Conservation (phyloP, 257 asterid genomes). For the Solanum medicagineum region DNA sequence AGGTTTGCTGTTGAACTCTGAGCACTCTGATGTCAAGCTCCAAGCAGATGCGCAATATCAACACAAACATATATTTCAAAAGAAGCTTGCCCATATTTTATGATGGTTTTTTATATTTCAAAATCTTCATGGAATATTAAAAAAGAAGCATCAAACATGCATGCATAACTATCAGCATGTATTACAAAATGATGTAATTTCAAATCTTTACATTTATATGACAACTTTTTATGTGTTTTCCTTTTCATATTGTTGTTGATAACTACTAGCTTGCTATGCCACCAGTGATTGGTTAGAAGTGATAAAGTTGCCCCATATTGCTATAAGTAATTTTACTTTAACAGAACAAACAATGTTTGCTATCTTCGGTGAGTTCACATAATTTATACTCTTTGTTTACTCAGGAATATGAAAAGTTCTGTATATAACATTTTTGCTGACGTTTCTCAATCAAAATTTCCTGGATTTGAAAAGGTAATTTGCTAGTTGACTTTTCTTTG, state of each 20-base stretch:
- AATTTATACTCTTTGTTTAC: not conserved
- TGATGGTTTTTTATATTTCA: not conserved
- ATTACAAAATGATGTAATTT: not conserved
- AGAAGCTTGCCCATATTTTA: not conserved
- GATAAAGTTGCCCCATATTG: not conserved
- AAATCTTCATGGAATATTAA: not conserved
- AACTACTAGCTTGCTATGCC: not conserved
- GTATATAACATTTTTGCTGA: slow-evolving; percentile 72
- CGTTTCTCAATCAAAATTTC: slow-evolving; percentile 48
- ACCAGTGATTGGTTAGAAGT: not conserved
- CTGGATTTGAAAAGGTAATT: slow-evolving; percentile 68
- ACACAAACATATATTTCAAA: not conserved
- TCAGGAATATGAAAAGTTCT: slow-evolving; percentile 65
- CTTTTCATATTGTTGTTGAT: not conserved
- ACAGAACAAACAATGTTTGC: not conserved
- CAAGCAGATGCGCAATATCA: not conserved
- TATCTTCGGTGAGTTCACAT: not conserved
- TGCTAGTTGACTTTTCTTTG: not conserved
- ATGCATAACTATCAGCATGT: not conserved
- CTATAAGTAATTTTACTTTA: not conserved
- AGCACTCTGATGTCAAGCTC: not conserved
- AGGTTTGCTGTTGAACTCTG: not conserved
- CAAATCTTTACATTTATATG: not conserved
- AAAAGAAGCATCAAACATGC: not conserved
- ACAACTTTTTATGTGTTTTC: not conserved